These are phyloP conservation scores for Hansfordia pulvinata DNA, from an alignment of 2,329 filamentous ascomycete species.

Conservation along the genomic window DNA sequence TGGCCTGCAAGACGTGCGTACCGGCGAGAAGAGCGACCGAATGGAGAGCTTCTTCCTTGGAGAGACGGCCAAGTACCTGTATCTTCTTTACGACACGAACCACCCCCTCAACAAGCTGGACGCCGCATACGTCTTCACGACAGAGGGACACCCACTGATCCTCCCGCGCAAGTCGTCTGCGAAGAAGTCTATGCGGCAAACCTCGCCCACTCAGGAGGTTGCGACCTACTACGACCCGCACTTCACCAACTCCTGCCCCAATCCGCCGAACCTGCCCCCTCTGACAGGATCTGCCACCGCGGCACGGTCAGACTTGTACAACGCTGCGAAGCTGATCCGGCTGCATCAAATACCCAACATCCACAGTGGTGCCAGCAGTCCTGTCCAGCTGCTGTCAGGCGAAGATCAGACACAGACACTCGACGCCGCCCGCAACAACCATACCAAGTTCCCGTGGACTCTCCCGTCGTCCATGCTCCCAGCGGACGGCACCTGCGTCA, in stretches of 20 bases:
- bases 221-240: constrained; percentile 25
- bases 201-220: constrained; percentile 10
- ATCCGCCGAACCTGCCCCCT: constrained; percentile 41
- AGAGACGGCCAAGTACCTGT: constrained; percentile 92
- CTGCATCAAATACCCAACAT: constrained; percentile 63
- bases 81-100: constrained; percentile 72
- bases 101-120: constrained; percentile 85
- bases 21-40: constrained; percentile 76
- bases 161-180: constrained; percentile 43
- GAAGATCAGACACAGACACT: constrained; percentile 4
- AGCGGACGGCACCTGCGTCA: constrained; percentile 60
- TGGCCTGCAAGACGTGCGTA: constrained; percentile 69
- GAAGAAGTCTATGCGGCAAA: constrained; percentile 11
- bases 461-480: constrained; percentile 66
- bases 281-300: constrained; percentile 70
- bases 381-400: constrained; percentile 5
- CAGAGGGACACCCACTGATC: constrained; percentile 85
- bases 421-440: constrained; percentile 32
- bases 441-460: constrained; percentile 89
- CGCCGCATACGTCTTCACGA: constrained; percentile 83
- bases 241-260: constrained; percentile 52
- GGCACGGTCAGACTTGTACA: constrained; percentile 69
- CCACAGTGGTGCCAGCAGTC: constrained; percentile 25
- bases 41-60: constrained; percentile 99
- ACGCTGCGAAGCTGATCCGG: constrained; percentile 74